Evolutionary conservation across 2,329 filamentous ascomycete species (phyloP).

Genomic region (Fusarium oxysporum): DNA sequence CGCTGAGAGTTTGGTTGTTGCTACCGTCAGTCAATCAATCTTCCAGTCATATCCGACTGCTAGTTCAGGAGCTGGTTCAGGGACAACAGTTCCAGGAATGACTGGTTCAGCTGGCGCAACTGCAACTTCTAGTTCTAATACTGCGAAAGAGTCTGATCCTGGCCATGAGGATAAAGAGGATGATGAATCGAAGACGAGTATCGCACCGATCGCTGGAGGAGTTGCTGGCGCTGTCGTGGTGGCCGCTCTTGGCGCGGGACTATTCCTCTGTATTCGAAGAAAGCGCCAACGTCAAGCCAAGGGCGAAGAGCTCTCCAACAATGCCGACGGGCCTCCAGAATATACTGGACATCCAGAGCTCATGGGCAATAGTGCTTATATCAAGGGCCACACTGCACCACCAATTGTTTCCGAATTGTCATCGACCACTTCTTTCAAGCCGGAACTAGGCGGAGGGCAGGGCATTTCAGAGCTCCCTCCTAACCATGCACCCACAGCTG

Average conservation of each 20-base stretch:
- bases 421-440: slow-evolving; percentile 42
- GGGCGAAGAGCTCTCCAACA: slow-evolving; percentile 39
- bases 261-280: slow-evolving; percentile 54
- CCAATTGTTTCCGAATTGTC: slow-evolving; percentile 35
- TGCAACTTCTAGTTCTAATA: background rate
- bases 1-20: slow-evolving; percentile 55
- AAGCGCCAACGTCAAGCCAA: slow-evolving; percentile 44
- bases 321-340: slow-evolving; percentile 27
- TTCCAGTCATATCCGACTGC: slow-evolving; percentile 29
- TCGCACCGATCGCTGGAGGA: slow-evolving; percentile 51
- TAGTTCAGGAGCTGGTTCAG: slow-evolving; percentile 22
- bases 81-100: slow-evolving; percentile 20
- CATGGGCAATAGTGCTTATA: slow-evolving; percentile 34
- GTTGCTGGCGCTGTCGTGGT: slow-evolving; percentile 45
- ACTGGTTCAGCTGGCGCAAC: slow-evolving; percentile 26
- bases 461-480: slow-evolving; percentile 40
- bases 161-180: slow-evolving; percentile 2
- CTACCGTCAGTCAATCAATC: slow-evolving; percentile 55
- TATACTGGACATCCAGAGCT: slow-evolving; percentile 51
- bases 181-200: slow-evolving; percentile 33
- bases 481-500: slow-evolving; percentile 41
- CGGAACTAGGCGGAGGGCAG: slow-evolving; percentile 39
- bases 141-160: background rate
- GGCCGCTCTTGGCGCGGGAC: slow-evolving; percentile 45
- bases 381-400: slow-evolving; percentile 11